Conservation (phyloP, 129 eudicot species). For the Pseudognaphalium luteoalbum region DNA sequence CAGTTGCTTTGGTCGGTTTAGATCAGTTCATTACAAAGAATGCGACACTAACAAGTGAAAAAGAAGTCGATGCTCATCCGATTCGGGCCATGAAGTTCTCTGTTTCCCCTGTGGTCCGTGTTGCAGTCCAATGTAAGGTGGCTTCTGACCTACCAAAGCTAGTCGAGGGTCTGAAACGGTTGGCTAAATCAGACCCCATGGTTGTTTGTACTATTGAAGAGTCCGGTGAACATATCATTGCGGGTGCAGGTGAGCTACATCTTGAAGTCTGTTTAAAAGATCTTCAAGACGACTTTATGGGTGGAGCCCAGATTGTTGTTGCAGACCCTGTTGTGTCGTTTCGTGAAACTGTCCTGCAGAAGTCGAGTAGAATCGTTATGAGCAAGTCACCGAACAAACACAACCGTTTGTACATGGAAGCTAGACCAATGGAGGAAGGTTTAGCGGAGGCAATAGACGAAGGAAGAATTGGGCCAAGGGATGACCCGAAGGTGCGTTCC, state of each 20-base stretch:
- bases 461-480: constrained; percentile 40
- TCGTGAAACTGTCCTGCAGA: constrained; percentile 45
- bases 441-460: constrained; percentile 43
- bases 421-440: constrained; percentile 47
- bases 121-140: constrained; percentile 47
- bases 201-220: constrained; percentile 44
- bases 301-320: constrained; percentile 35
- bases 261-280: constrained; percentile 46
- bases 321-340: constrained; percentile 41
- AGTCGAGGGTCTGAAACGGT: constrained; percentile 34
- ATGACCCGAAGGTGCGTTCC: constrained; percentile 37
- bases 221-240: constrained; percentile 37
- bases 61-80: constrained; percentile 41
- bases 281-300: constrained; percentile 44
- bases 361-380: constrained; percentile 36
- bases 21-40: constrained; percentile 10
- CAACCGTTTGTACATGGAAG: constrained; percentile 44
- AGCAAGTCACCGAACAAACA: constrained; percentile 50
- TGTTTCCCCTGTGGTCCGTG: constrained; percentile 47
- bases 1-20: constrained; percentile 41
- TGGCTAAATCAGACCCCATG: constrained; percentile 44
- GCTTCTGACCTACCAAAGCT: constrained; percentile 42
- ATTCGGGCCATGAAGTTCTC: constrained; percentile 40
- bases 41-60: constrained; percentile 40
- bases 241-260: constrained; percentile 49